Percentiles rank a stretch among this genome's conserved stretches.
These are phyloP conservation scores for Apocynum venetum DNA, from an alignment of 257 asterid species.

Conservation along the genomic window DNA sequence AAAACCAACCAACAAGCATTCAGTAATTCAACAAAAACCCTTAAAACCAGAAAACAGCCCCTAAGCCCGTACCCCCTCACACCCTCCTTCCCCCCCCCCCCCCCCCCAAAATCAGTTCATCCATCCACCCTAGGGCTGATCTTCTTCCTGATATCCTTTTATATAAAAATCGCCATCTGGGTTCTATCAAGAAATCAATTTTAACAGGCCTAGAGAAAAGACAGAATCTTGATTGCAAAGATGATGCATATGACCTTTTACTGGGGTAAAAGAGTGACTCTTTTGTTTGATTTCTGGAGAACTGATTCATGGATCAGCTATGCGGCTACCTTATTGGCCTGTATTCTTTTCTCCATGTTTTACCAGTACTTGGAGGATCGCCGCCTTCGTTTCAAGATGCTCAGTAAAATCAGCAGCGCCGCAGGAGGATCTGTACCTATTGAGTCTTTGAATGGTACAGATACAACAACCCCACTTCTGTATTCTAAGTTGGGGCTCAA, in stretches of 20 bases:
- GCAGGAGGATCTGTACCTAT: constrained; percentile 1
- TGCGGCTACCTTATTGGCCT: constrained; percentile 54
- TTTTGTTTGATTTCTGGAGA: constrained; percentile 85
- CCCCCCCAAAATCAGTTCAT: background rate
- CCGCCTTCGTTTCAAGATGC: constrained; percentile 55
- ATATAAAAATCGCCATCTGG: background rate
- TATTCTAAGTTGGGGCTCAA: constrained; percentile 20
- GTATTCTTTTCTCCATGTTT: constrained; percentile 52
- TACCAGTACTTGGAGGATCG: constrained; percentile 89
- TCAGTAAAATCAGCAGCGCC: constrained; percentile 12
- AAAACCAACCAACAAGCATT: too few species aligned
- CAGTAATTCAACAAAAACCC: background rate
- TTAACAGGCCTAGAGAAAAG: background rate
- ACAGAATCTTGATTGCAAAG: constrained; percentile 9
- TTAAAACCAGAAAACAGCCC: too few species aligned
- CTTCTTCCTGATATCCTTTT: background rate
- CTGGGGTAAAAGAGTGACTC: constrained; percentile 76
- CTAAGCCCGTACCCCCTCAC: background rate
- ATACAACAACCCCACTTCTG: constrained; percentile 42
- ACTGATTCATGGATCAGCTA: constrained; percentile 78
- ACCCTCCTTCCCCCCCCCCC: too few species aligned
- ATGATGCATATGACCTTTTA: constrained; percentile 99
- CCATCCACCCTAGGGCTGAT: background rate
- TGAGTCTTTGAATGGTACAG: background rate
- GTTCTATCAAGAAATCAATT: background rate